Evolutionary conservation across 345 rosid genomes (phyloP), one percentile per base, ranked within the genome.

Genomic region (Eucalyptus tenuipes): DNA sequence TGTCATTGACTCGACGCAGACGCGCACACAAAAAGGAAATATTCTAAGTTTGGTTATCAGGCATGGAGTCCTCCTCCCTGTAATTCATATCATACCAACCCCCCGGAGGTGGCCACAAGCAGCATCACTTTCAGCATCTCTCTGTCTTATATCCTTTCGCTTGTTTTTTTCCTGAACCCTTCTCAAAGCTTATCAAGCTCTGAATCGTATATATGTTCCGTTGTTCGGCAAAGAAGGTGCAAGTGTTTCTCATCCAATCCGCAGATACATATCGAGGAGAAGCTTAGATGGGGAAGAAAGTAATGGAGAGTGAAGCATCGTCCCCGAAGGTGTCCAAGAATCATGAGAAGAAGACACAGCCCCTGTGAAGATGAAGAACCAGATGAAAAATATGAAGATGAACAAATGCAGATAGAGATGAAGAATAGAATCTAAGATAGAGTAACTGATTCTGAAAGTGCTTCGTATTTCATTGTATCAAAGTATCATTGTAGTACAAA

Each of bases 201-300:
- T 6, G 84, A 75, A 40, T 75, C 29, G 2, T 75, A 75, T 40
- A 33, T 44, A 25, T 11, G 84, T 22, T 75, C 47, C 8, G 11
- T 75, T 12, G 47, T 20, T 18, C 5, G 5, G 84, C 84, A 40
- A 75, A 75, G 84, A 25, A 44, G 24, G 16, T 75, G 84, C 84
- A 12, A 37, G 44, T 3, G 84, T 40, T 40, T 40, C 84, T 40
- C 29, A 75, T 75, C 47, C 47, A 24, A 75, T 75, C 84, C 47
- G 2, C 42, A 53, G 87, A 33, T 31, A 53, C 61, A 13, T 22
- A 40, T 86, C 84, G 7, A 22, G 47, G 14, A 12, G 55, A 85
- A 45, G 20, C 13, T 27, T n/a, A 47, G 27, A 92, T 91, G 93
- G 95, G 90, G 85, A 93, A 88, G 95, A 90, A 89, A 91, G 84